Percentiles rank a stretch among this genome's conserved stretches.
Conservation (phyloP, 2,329 filamentous ascomycete genomes). For the Fusarium succisae region DNA sequence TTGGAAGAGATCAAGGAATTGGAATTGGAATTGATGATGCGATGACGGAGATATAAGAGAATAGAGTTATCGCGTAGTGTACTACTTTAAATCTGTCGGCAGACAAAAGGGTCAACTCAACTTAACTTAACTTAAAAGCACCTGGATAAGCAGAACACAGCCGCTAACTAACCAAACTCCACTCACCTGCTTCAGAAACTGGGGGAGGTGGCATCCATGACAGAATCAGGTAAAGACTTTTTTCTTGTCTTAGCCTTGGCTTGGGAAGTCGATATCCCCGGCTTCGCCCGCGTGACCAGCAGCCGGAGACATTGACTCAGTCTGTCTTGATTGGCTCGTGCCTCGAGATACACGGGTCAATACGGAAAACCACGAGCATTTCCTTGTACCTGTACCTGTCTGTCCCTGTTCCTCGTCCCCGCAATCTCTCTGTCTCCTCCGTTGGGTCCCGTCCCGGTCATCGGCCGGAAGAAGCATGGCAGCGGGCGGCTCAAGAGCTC, state of each 20-base stretch:
- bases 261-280: conserved; percentile 34
- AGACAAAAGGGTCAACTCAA: conserved; percentile 24
- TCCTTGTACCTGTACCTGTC: background rate
- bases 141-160: conserved; percentile 17
- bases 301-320: background rate
- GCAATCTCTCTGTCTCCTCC: conserved; percentile 9
- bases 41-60: conserved; percentile 5
- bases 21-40: background rate
- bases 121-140: background rate
- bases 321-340: conserved; percentile 3
- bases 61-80: conserved; percentile 3
- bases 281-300: conserved; percentile 38
- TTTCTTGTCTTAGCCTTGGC: conserved; percentile 1
- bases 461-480: conserved; percentile 10
- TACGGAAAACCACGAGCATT: conserved; percentile 2
- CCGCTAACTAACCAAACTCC: background rate
- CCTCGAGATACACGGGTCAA: background rate
- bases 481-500: conserved; percentile 18
- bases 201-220: conserved; percentile 24
- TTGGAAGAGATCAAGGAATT: background rate
- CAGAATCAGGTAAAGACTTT: conserved; percentile 26
- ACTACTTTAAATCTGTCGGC: conserved; percentile 7
- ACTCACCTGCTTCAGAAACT: conserved; percentile 22
- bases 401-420: background rate
- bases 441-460: conserved; percentile 31